These are phyloP conservation scores for Penicillium longicatenatum DNA, from an alignment of 495 filamentous ascomycete species.

Conservation along the genomic window DNA sequence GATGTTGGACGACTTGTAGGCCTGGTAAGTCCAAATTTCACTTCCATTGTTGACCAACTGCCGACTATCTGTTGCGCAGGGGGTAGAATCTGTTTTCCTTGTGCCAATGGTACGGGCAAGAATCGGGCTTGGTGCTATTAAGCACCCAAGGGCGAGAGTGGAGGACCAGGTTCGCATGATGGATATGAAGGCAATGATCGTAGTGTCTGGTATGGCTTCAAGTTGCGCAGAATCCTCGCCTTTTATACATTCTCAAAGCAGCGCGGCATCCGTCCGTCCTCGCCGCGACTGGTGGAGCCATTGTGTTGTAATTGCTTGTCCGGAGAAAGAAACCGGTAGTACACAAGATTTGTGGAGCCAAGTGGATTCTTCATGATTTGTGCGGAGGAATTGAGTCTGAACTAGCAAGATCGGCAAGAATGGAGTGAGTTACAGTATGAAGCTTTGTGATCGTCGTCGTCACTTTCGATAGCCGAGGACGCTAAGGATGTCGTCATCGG, in stretches of 20 bases:
- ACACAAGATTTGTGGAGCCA: background rate
- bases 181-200: background rate
- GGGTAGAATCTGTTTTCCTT: background rate
- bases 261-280: background rate
- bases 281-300: background rate
- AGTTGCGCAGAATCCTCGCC: background rate
- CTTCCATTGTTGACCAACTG: constrained; percentile 11
- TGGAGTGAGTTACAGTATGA: background rate
- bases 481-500: constrained; percentile 6
- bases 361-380: background rate
- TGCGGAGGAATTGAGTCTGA: background rate
- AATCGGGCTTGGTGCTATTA: background rate
- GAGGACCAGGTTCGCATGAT: constrained; percentile 1
- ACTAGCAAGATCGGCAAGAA: background rate
- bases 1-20: constrained; percentile 20
- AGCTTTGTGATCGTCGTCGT: background rate
- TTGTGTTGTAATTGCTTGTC: background rate
- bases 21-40: constrained; percentile 24
- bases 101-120: background rate
- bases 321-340: background rate
- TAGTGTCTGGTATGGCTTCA: background rate
- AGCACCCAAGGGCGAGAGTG: background rate
- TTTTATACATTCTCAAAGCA: constrained; percentile 2
- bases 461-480: background rate
- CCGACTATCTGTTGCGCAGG: constrained; percentile 11